Evolutionary conservation across 495 filamentous ascomycete species (phyloP), one percentile per base, ranked within the genome.

Genomic region (Penicillium canariense): DNA sequence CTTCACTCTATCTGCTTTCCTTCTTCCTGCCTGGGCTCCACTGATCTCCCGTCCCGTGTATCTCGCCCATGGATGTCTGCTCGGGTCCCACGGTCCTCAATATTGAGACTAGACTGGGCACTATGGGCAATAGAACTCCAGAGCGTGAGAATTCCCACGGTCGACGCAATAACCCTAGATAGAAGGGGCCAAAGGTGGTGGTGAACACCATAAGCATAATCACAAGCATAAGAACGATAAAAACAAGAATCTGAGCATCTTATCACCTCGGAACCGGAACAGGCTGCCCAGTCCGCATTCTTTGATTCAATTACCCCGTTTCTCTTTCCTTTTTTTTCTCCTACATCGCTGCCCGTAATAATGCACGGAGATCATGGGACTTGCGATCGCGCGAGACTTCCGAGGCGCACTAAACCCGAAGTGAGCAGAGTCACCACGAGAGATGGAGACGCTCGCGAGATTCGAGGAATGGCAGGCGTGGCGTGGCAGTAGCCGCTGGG

Each of bases 31-130:
- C n/a, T n/a, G 26, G 31, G 28, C 54, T 55, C 69, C 71, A 74
- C 69, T 74, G 71, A 73, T 74, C 71, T 71, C 53, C 69, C 68
- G 55, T 65, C 50, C 71, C 54, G 60, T 22, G 55, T 65, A 58
- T 61, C 57, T 48, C 40, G 50, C 44, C 49, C 38, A 43, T 17
- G 34, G 14, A 27, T 52, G n/a, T 15, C 6, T 35, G 48, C 22
- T 28, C 15, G 54, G 10, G 64, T 62, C 54, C 57, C 65, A 56
- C 59, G 68, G 65, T 56, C 43, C 54, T 50, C 30, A 46, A 22
- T 45, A n/a, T 30, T 46, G 20, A 12, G 20, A 42, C 3, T 4
- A 6, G 38, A 42, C 26, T 46, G 43, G 43, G 25, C 5, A 32
- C 23, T 27, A 8, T 44, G 9, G 36, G 18, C 15, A n/a, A 15